Evolutionary conservation across 164 flowering plant species (phyloP), one percentile per base, ranked within the genome.

Genomic region (Tetrastigma voinierianum): DNA sequence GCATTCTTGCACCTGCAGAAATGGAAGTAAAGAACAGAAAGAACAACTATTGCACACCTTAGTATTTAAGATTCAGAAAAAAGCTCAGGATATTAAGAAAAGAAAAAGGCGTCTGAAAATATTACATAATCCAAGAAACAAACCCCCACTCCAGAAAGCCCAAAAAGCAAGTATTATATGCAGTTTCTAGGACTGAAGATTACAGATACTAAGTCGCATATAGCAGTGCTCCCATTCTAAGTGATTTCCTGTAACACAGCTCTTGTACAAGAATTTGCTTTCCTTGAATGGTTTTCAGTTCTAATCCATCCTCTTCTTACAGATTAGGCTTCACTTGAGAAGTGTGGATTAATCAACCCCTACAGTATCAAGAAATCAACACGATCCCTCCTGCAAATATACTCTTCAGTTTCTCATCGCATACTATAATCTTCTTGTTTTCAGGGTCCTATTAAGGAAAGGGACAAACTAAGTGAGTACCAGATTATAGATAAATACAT

Each of bases 301-400:
- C 64, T 18, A 61, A 46, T 11, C 16, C 59, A 15, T 32, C n/a
- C 3, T 60, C 58, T 10, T n/a, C n/a, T 10, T n/a, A 45, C 49
- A 54, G 21, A 16, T 48, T 51, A 19, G 10, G 20, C 40, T 59
- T 74, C 76, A 76, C 80, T 76, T 74, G 55, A 83, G 76, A 65
- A 94, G 81, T 95, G 98, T 48, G 96, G 96, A 73, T 77, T 84
- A 32, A 95, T 76, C 75, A 95, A 74, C 57, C 88, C 86, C 86
- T 11, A 93, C 82, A 72, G 90, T 76, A 84, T 95, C 98, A 40
- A 92, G 96, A 74, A 95, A 90, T 97, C 97, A 59, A 95, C 96
- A 5, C 86, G 83, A 4, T 94, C 96, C 70, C 57, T 86, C 49
- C 92, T n/a, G 68, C 90, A 70, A 91, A 91, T 40, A 94, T 82